Evolutionary conservation across 805 yeast genomes (phyloP).

Genomic region (Kodamaea sagamina): DNA sequence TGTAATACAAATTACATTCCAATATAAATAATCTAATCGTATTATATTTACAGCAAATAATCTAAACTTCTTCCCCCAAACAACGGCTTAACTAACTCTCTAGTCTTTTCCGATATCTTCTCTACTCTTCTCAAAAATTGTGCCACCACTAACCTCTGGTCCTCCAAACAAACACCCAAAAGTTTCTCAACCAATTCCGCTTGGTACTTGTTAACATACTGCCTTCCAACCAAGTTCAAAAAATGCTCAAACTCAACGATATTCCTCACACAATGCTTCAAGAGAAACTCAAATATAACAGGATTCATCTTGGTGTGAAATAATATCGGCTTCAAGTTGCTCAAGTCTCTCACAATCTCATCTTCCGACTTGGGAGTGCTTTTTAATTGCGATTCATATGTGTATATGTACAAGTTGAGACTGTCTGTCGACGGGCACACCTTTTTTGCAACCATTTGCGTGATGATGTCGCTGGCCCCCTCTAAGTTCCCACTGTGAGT

Average conservation of each 20-base stretch:
- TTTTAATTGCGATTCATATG: constrained; percentile 16
- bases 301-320: constrained; percentile 25
- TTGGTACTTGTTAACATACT: constrained; percentile 20
- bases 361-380: constrained; percentile 12
- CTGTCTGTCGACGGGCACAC: constrained; percentile 27
- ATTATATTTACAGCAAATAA: not conserved
- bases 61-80: constrained; percentile 1
- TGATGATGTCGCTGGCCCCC: constrained; percentile 1
- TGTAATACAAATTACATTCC: too few relatives aligned
- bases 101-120: not conserved
- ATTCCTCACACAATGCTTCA: constrained; percentile 23
- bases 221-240: constrained; percentile 20
- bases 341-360: constrained; percentile 23
- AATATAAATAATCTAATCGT: too few relatives aligned
- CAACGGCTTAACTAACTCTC: constrained; percentile 5
- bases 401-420: constrained; percentile 21
- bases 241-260: constrained; percentile 32
- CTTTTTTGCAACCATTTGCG: constrained; percentile 9
- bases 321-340: constrained; percentile 29
- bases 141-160: constrained; percentile 21
- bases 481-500: constrained; percentile 7
- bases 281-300: constrained; percentile 23
- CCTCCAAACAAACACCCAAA: constrained; percentile 15
- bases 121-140: constrained; percentile 23
- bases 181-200: constrained; percentile 23